Percentiles rank a stretch among this genome's conserved stretches.
Conservation (phyloP, 2,329 filamentous ascomycete species). For the Aspergillus costaricaensis region DNA sequence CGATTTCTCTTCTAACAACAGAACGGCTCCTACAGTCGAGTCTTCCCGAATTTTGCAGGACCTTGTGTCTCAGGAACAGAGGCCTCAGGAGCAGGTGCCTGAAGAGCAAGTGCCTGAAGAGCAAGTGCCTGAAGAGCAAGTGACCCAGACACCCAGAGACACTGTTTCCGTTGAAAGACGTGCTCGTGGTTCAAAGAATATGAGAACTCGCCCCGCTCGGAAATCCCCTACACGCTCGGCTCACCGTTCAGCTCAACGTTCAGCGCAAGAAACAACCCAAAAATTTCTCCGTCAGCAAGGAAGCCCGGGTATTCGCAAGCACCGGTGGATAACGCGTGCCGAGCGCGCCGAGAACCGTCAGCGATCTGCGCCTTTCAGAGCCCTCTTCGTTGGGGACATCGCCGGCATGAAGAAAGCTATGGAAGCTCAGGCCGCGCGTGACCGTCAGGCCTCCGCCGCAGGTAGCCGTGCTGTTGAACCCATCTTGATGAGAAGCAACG, state of each 20-base stretch:
- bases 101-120: too few species aligned
- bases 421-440: background rate
- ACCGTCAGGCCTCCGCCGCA: background rate
- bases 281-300: too few species aligned
- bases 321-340: background rate
- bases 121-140: too few species aligned
- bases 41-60: background rate
- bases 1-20: background rate
- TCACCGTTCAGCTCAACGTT: too few species aligned
- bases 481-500: background rate
- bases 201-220: background rate
- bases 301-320: conserved; percentile 6
- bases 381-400: background rate
- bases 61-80: background rate
- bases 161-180: too few species aligned
- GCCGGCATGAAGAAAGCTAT: background rate
- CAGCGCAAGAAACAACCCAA: too few species aligned
- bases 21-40: background rate
- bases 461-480: background rate
- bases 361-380: background rate
- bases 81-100: too few species aligned
- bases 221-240: too few species aligned
- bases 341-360: background rate
- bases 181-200: too few species aligned
- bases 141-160: too few species aligned